phyloP scores from a whole-genome alignment of 2,329 filamentous ascomycete species.

The Penicillium hordei region DNA sequence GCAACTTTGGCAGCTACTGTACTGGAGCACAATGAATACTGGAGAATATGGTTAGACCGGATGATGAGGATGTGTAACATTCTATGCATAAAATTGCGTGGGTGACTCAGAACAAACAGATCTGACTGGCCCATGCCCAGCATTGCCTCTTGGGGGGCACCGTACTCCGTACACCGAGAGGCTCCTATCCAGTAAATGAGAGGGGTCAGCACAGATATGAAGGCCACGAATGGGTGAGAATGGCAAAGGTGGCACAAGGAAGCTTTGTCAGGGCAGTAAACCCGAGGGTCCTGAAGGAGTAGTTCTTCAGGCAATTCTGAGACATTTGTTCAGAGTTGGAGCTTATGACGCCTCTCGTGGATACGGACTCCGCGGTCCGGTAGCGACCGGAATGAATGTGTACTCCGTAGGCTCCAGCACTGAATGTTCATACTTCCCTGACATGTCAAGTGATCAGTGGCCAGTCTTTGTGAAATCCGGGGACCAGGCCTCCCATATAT shows the following conservation, averaged over 20 bases:
- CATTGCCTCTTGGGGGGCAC: neutral
- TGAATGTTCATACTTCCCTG: neutral
- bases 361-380: neutral
- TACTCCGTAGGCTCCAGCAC: neutral
- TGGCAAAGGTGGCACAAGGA: neutral
- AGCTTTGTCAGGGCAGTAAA: neutral
- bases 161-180: neutral
- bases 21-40: neutral
- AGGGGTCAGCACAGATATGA: neutral
- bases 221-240: neutral
- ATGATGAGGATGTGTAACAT: constrained; percentile 11
- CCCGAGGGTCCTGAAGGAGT: neutral
- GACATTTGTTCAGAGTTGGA: neutral
- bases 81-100: neutral
- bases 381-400: neutral
- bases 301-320: neutral
- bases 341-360: neutral
- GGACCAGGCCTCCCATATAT: neutral
- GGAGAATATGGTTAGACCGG: neutral
- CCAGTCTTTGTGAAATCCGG: constrained; percentile 9
- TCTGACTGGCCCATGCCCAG: neutral
- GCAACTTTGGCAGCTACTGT: neutral
- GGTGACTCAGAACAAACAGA: neutral
- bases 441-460: neutral
- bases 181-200: neutral